phyloP scores from a whole-genome alignment of 257 asterid species.

The Misopates orontium region DNA sequence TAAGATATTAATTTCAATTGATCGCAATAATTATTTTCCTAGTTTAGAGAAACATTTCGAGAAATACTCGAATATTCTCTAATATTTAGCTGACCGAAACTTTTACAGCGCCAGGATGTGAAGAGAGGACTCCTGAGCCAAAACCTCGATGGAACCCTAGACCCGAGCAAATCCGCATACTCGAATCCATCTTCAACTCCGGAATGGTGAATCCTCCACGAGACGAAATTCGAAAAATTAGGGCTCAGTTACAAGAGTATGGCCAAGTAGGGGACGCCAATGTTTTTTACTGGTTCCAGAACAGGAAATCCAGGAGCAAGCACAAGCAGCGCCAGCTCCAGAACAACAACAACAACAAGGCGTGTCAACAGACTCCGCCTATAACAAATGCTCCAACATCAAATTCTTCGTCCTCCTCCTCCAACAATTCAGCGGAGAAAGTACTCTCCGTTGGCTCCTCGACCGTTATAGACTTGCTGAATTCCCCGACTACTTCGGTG shows the following conservation, averaged over 20 bases:
- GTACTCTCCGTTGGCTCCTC: conserved; percentile 37
- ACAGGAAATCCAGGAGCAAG: conserved; percentile 90
- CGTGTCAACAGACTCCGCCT: conserved; percentile 21
- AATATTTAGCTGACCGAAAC: too few species aligned
- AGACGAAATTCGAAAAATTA: conserved; percentile 82
- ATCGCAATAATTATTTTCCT: too few species aligned
- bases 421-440: conserved; percentile 50
- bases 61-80: too few species aligned
- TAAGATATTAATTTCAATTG: too few species aligned
- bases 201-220: conserved; percentile 97
- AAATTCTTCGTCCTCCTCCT: conserved; percentile 60
- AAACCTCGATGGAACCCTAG: conserved; percentile 94
- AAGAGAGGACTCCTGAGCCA: conserved; percentile 91
- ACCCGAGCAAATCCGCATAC: conserved; percentile 89
- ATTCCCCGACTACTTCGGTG: conserved; percentile 70
- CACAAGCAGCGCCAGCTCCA: conserved; percentile 91
- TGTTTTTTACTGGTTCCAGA: conserved; percentile 97
- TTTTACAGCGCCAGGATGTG: too few species aligned
- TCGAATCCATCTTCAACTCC: conserved; percentile 86
- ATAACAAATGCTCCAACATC: conserved; percentile 28
- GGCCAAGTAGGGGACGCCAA: conserved; percentile 98
- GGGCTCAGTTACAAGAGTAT: conserved; percentile 80
- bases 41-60: too few species aligned
- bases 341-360: conserved; percentile 47
- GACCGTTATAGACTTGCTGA: conserved; percentile 48